Evolutionary conservation across 2,329 filamentous ascomycete genomes (phyloP), one percentile per base, ranked within the genome.

Genomic region (Colletotrichum tamarilloi): DNA sequence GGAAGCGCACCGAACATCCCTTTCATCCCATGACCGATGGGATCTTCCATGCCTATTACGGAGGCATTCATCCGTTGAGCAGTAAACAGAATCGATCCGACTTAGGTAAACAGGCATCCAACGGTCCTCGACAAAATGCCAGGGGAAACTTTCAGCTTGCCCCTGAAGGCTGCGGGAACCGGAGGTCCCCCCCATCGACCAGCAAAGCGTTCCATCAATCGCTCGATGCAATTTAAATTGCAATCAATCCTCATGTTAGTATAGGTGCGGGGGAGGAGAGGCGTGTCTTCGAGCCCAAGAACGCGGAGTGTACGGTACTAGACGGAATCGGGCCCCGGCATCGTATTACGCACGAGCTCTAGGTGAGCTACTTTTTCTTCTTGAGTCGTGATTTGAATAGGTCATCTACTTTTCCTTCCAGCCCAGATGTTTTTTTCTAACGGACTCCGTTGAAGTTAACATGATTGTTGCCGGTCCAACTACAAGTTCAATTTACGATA

Each of bases 1-100:
- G 16, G 42, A 49, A 49, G 42, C 42, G 42, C 42, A n/a, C 42
- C 42, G 42, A 49, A 19, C 19, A 49, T 49, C 42, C 42, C 42
- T n/a, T 22, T 22, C 16, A 11, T 56, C 30, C 32, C 24, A 56
- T 30, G 26, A 24, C n/a, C 11, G 24, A 9, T 28, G 24, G 8
- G 26, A 24, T 55, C 8, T 12, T 1, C 28, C 35, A 8, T 14
- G 22, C n/a, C 26, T 42, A 22, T 11, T 12, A 9, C 68, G 63
- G 57, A 72, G 64, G 35, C 19, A 35, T 49, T 6, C 19, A 38
- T 68, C 68, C 68, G 57, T 42, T n/a, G 26, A 28, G 46, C 46
- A 59, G 26, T 8, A 52, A 52, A 2, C 14, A 72, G 19, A 3
- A 46, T n/a, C 38, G 35, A 52, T 68, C 28, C 26, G 28, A 22